phyloP scores from a whole-genome alignment of 1,284 basidiomycete species.

The Moniliophthora roreri region DNA sequence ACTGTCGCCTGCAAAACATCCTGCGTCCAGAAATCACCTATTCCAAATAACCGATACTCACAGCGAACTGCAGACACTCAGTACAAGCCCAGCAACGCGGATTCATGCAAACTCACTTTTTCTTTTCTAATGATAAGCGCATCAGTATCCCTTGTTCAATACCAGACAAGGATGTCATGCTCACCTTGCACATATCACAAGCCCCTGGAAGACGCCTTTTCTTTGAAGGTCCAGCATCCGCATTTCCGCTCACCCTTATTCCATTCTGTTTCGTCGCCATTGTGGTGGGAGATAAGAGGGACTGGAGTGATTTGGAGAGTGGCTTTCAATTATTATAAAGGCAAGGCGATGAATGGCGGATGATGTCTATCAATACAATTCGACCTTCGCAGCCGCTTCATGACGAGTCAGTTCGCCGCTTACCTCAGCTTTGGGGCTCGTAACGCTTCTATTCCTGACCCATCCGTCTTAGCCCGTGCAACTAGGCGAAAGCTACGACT shows the following conservation, averaged over 20 bases:
- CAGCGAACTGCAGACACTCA: conserved; percentile 31
- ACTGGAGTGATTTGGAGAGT: no score
- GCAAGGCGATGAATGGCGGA: no score
- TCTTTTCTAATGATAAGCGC: conserved; percentile 28
- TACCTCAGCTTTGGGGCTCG: no score
- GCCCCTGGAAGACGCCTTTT: conserved; percentile 13
- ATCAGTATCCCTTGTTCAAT: conserved; percentile 2
- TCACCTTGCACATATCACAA: conserved; percentile 11
- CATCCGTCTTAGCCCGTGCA: no score
- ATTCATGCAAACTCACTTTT: conserved; percentile 30
- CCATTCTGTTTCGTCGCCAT: not conserved
- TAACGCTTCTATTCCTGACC: no score
- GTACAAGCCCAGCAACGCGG: not conserved
- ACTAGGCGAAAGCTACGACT: no score
- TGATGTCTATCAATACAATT: no score
- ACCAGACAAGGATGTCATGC: not conserved
- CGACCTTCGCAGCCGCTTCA: no score
- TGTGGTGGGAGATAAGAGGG: not conserved
- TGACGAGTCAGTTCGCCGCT: no score
- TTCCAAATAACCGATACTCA: conserved; percentile 20
- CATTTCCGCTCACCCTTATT: not conserved
- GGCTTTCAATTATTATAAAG: no score
- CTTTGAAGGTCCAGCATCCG: conserved; percentile 9
- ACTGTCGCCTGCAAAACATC: conserved; percentile 34
- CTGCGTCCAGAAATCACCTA: not conserved